Base-by-base conservation (phyloP, 2,329 filamentous ascomycete species). In the Pleoardoris graminearum region DNA sequence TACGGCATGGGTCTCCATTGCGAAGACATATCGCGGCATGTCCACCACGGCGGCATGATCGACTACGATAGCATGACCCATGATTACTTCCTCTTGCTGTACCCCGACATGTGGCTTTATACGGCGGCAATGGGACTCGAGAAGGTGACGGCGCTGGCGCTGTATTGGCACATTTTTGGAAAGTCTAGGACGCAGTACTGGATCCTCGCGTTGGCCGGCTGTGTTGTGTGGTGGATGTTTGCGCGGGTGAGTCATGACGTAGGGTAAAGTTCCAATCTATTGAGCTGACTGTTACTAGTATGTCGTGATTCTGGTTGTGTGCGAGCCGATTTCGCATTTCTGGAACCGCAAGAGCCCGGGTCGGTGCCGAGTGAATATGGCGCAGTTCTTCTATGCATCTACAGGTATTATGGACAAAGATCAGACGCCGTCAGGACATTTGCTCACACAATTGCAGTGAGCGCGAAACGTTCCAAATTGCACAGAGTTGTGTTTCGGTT, bases 61-160 rank as follows among this genome's bases (percentile, higher is more conserved):
- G 27, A 44, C 12, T 46, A 47, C 21, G 17, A 41, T 35, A 25
- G 12, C 14, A 42, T 44, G 30, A 35, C 38, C 7, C 36, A 35
- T 7, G 50, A 42, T 19, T 52, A 41, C 32, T 47, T 47, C 27
- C 29, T 21, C 12, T 16, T 47, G 3, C 36, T 52, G 16, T 52
- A 33, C 7, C 38, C 46, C 7, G 50, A 52, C 27, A 47, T 47
- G 50, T 52, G 50, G 50, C 27, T 52, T 8, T 52, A 52, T 29
- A 52, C 50, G 8, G 27, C 36, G 1, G 50, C 50, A 10, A 52
- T 42, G 19, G 42, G 42, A 27, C 22, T 52, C 5, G 39, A 43
- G 3, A 52, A 52, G 21, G 23, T 42, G 25, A 36, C 50, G 11
- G 44, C 44, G 11, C 22, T 52, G 32, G 50, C 42, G 14, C n/a